Conservation (phyloP, 2,329 filamentous ascomycete species). For the Tolypocladium tundrense region DNA sequence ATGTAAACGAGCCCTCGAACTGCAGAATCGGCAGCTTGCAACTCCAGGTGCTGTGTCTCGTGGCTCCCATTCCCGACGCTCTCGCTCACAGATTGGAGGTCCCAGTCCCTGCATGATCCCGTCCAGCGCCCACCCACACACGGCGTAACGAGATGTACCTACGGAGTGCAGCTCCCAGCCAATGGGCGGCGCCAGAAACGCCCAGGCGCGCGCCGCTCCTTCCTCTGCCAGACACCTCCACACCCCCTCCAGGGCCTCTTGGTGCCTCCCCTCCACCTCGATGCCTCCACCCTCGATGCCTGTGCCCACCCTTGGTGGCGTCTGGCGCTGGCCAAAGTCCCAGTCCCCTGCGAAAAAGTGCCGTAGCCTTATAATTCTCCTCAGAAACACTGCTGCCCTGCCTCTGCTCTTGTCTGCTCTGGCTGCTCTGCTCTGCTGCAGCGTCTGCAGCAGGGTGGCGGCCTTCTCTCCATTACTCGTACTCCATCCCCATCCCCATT, state of each 20-base stretch:
- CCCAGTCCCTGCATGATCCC: conserved; percentile 1
- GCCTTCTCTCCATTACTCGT: neutral
- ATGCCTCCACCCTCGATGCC: neutral
- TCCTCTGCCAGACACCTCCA: neutral
- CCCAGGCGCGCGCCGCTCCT: neutral
- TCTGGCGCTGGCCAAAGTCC: neutral
- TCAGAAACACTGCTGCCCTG: neutral
- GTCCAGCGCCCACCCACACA: neutral
- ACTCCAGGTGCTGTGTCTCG: neutral
- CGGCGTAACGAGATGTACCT: too few species aligned
- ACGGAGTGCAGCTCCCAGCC: neutral
- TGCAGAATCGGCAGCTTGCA: neutral
- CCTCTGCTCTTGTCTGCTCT: neutral
- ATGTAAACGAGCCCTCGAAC: neutral
- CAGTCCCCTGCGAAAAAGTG: conserved; percentile 17
- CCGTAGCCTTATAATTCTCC: conserved; percentile 14
- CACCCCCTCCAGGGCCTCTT: neutral
- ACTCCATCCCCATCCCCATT: neutral
- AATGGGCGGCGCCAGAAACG: neutral
- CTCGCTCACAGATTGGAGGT: neutral
- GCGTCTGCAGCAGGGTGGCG: neutral
- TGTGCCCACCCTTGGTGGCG: neutral
- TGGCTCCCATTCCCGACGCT: neutral
- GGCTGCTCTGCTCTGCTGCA: neutral
- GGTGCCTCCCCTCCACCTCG: neutral